Evolutionary conservation across 169 alveolate genomes (phyloP).

Genomic region (Plasmodium coatneyi): DNA sequence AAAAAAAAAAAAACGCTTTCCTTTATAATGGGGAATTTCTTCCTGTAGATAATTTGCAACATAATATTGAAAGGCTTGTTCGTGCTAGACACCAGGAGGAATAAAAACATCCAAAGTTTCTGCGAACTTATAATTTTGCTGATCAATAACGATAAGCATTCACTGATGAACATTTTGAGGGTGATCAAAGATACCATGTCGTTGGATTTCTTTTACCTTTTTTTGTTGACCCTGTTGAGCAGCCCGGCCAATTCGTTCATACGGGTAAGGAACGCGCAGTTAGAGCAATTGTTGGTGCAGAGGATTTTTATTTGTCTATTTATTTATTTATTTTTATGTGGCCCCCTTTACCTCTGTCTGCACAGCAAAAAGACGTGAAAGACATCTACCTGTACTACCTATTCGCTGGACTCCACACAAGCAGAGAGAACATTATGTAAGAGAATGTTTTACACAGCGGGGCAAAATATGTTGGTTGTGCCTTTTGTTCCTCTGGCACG

Average conservation of each 20-base stretch:
- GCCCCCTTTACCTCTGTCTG: neutral
- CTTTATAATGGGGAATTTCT: neutral
- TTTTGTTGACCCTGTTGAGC: slow-evolving; percentile 31
- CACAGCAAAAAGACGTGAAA: slow-evolving; percentile 45
- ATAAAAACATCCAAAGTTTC: slow-evolving; percentile 38
- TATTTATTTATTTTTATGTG: neutral
- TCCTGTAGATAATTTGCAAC: slow-evolving; percentile 51
- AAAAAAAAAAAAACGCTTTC: neutral
- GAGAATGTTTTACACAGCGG: neutral
- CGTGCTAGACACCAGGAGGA: slow-evolving; percentile 6
- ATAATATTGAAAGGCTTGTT: slow-evolving; percentile 46
- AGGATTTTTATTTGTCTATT: neutral
- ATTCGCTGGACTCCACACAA: slow-evolving; percentile 60
- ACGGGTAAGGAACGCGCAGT: slow-evolving; percentile 15
- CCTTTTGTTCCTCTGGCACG: neutral
- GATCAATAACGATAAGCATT: slow-evolving; percentile 43
- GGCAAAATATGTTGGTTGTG: neutral
- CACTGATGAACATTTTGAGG: slow-evolving; percentile 20
- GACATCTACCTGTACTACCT: slow-evolving; percentile 66
- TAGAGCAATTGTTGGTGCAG: neutral
- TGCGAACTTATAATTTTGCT: slow-evolving; percentile 63
- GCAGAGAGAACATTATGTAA: slow-evolving; percentile 38
- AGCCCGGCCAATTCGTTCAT: neutral
- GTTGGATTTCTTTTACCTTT: slow-evolving; percentile 51
- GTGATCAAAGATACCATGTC: slow-evolving; percentile 55